Base-by-base conservation (phyloP, 805 yeast species). In the Candida qinlingensis region DNA sequence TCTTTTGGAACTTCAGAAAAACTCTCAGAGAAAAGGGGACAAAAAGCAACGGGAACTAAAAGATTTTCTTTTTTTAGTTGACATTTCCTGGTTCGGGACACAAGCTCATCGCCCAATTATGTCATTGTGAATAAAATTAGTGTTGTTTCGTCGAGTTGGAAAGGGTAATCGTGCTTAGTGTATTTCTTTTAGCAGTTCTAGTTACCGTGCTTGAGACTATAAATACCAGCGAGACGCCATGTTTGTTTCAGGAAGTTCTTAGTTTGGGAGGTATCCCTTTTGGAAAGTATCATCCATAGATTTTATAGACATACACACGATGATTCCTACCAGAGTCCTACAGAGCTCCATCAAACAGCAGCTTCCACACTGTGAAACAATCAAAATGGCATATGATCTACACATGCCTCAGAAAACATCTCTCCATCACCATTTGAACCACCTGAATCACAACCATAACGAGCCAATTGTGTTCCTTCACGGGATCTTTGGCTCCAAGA, bases 301-400 rank as follows among this genome's bases (percentile, higher is more conserved):
- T 12, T 12, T 36, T 36, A 41, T 41, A 34, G 39, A 36, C 38
- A 5, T 36, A 42, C 28, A 29, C 28, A 41, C 13, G 30, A 59
- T 59, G 63, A 47, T 57, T 36, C 54, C 60, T 3, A 49, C 63
- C 2, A 53, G 54, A 51, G 41, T 54, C n/a, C 78, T 92, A 72
- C 85, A 91, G 79, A 85, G 91, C 50, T 96, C 97, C 57, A 25
- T 91, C 85, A 88, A 89, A 13, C 38, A 36, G 5, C 39, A 54
- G n/a, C 42, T 59, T 5, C 63, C 61, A 41, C 77, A 94, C 88
- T 83, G 77, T 87, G 76, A 82, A 80, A 48, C 60, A 1, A 54
- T 62, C 33, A 57, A 58, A 12, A 50, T 63, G 63, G 65, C 65
- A 1, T 63, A 57, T 43, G 67, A 63, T 45, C 45, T 63, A 7